Evolutionary conservation across 768 basidiomycete genomes (phyloP).

Genomic region (Termitomyces eurrhizus): DNA sequence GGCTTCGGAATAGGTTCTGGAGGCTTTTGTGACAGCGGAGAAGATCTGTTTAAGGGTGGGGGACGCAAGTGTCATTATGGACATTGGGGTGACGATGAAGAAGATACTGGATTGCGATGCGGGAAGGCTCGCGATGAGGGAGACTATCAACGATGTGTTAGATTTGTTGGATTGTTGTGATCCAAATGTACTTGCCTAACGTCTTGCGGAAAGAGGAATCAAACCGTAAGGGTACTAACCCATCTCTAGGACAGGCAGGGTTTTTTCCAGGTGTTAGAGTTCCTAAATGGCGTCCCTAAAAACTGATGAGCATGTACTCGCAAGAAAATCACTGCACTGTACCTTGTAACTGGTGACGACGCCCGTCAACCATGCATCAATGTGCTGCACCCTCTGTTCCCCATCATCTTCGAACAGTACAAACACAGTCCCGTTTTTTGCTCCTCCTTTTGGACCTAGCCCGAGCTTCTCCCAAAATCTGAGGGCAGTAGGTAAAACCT

Average conservation of each 20-base stretch:
- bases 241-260: conserved; percentile 42
- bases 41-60: conserved; percentile 67
- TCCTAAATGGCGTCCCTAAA: conserved; percentile 61
- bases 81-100: conserved; percentile 63
- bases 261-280: conserved; percentile 50
- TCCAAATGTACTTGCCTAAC: conserved; percentile 38
- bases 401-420: conserved; percentile 64
- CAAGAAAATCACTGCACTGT: conserved; percentile 19
- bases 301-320: not conserved
- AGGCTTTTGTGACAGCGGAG: conserved; percentile 54
- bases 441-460: conserved; percentile 62
- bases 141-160: conserved; percentile 29
- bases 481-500: conserved; percentile 64
- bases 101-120: conserved; percentile 45
- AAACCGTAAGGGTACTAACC: conserved; percentile 59
- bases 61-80: conserved; percentile 60
- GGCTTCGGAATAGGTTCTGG: conserved; percentile 41
- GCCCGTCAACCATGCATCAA: conserved; percentile 57
- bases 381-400: conserved; percentile 39
- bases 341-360: conserved; percentile 59
- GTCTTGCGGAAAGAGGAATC: conserved; percentile 67
- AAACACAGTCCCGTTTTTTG: conserved; percentile 66
- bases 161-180: not conserved
- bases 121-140: conserved; percentile 44
- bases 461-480: conserved; percentile 88